Conservation (phyloP, 306 rosid species). For the Crotalaria pallida region DNA sequence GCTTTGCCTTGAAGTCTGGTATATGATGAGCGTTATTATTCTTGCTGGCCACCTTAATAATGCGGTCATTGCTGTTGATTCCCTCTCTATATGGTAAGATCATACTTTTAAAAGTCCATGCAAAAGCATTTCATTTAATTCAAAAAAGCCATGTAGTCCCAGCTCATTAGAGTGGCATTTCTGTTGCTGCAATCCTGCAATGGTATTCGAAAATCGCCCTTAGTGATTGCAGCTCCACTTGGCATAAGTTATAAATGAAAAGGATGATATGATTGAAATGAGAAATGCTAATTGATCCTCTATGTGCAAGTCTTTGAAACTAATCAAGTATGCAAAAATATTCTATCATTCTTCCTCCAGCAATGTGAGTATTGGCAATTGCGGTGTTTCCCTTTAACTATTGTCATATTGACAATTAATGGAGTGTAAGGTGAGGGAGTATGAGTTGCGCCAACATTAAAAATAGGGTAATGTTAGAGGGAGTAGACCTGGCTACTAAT, state of each 20-base stretch:
- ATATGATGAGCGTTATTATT: conserved; percentile 63
- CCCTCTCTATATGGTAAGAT: conserved; percentile 79
- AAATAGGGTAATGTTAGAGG: neutral
- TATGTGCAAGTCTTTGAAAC: neutral
- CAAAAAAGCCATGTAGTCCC: neutral
- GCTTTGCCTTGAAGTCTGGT: conserved; percentile 96
- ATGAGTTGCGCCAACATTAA: neutral
- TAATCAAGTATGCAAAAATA: neutral
- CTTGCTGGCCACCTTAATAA: conserved; percentile 73
- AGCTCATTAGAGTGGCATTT: neutral
- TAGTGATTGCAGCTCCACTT: neutral
- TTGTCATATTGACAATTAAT: neutral
- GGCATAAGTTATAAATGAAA: neutral
- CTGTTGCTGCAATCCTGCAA: neutral
- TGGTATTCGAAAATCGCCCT: neutral
- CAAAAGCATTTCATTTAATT: neutral
- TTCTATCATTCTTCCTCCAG: neutral
- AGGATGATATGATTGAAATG: neutral
- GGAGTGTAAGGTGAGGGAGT: neutral
- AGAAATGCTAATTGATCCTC: neutral
- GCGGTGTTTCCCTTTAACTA: neutral
- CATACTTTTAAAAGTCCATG: neutral
- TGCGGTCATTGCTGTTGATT: conserved; percentile 69
- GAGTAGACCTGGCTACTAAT: neutral
- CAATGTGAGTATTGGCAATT: neutral